Evolutionary conservation across 1,139 yeast genomes (phyloP).

Genomic region (Geotrichum australiense): DNA sequence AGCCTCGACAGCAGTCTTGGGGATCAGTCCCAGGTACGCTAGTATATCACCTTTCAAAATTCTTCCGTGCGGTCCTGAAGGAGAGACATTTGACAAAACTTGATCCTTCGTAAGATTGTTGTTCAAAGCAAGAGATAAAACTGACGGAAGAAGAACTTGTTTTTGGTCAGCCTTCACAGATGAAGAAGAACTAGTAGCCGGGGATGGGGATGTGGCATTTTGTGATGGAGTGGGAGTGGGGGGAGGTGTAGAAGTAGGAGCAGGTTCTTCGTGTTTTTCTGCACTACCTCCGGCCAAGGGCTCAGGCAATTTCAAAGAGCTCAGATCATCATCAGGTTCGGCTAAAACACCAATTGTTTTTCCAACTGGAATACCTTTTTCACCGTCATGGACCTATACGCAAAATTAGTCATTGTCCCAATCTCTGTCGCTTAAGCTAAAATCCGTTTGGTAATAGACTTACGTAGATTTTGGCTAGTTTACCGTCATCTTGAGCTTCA

Average conservation of each 20-base stretch:
- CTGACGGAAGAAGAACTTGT: constrained; percentile 77
- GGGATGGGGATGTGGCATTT: constrained; percentile 20
- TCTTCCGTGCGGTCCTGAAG: constrained; percentile 87
- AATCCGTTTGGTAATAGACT: constrained; percentile 3
- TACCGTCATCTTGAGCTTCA: constrained; percentile 98
- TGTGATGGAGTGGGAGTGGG: constrained; percentile 18
- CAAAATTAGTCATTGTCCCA: no score
- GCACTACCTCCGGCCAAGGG: constrained; percentile 29
- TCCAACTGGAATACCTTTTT: constrained; percentile 78
- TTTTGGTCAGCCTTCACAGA: constrained; percentile 47
- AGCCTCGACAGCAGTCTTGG: constrained; percentile 45
- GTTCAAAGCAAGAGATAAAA: constrained; percentile 53
- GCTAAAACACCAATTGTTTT: constrained; percentile 81
- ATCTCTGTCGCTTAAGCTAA: background rate
- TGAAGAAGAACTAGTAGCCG: constrained; percentile 24
- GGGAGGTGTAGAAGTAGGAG: constrained; percentile 12
- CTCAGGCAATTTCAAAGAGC: constrained; percentile 54
- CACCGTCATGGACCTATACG: constrained; percentile 54
- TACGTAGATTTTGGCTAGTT: constrained; percentile 71
- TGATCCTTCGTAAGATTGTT: constrained; percentile 59
- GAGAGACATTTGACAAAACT: constrained; percentile 63
- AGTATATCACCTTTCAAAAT: constrained; percentile 85
- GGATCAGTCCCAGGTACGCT: constrained; percentile 70
- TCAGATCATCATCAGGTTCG: constrained; percentile 78
- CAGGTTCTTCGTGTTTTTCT: constrained; percentile 13